These are phyloP conservation scores for Podospora fimiseda DNA, from an alignment of 495 filamentous ascomycete genomes.

Conservation along the genomic window DNA sequence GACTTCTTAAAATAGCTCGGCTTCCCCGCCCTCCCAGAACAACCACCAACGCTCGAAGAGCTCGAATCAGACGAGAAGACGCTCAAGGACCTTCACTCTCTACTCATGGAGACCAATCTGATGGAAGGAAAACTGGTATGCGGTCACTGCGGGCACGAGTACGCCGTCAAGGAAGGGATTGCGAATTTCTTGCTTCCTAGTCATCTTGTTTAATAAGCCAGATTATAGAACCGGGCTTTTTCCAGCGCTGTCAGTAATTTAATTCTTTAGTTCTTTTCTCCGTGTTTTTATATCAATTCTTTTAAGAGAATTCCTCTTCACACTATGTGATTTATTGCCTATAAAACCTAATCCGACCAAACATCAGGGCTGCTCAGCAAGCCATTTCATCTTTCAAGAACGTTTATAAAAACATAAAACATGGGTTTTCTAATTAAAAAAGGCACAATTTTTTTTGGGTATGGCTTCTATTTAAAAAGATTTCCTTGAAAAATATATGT, in stretches of 20 bases:
- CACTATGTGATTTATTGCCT: too few species aligned
- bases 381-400: too few species aligned
- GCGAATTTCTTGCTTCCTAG: slow-evolving; percentile 92
- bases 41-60: slow-evolving; percentile 53
- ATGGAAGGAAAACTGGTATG: slow-evolving; percentile 82
- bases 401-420: too few species aligned
- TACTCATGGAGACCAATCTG: slow-evolving; percentile 88
- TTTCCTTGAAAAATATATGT: too few species aligned
- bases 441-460: neutral
- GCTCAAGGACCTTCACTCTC: slow-evolving; percentile 67
- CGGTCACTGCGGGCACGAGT: slow-evolving; percentile 86
- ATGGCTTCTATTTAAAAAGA: neutral
- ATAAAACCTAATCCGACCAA: too few species aligned
- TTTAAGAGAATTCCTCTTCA: too few species aligned
- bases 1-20: too few species aligned
- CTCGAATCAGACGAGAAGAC: slow-evolving; percentile 57
- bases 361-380: too few species aligned
- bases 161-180: slow-evolving; percentile 88
- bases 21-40: slow-evolving; percentile 66
- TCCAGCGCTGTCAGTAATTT: too few species aligned
- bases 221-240: too few species aligned
- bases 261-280: neutral
- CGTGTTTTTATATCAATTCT: neutral
- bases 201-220: slow-evolving; percentile 67
- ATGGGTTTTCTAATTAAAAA: too few species aligned